A percentile compares a stretch with the other conserved stretches of the same genome.
phyloP scores from a whole-genome alignment of 768 basidiomycete genomes.

The Amanita rimosa region DNA sequence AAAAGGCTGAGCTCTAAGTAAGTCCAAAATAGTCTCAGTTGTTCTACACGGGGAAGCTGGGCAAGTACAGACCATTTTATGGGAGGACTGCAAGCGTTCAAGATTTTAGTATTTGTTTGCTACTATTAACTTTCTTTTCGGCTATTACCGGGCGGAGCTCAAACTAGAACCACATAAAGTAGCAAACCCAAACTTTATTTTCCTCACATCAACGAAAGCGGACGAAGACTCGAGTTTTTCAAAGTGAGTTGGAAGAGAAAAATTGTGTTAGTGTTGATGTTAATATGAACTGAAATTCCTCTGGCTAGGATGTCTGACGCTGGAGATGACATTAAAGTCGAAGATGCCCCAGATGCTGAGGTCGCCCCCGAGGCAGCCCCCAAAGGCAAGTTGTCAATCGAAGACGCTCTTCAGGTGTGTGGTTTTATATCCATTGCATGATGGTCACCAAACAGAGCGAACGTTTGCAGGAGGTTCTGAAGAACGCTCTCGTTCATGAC shows the following conservation, averaged over 20 bases:
- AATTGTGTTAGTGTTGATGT: no score
- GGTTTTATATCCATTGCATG: background rate
- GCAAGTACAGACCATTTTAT: constrained; percentile 20
- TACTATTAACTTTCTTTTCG: constrained; percentile 13
- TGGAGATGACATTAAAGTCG: constrained; percentile 89
- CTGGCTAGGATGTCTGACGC: constrained; percentile 82
- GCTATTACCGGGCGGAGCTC: constrained; percentile 42
- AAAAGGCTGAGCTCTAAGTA: constrained; percentile 61
- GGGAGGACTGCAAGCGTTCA: background rate
- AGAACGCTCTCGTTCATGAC: constrained; percentile 96
- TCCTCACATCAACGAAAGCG: constrained; percentile 88
- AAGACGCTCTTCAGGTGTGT: constrained; percentile 82
- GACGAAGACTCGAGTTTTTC: constrained; percentile 56
- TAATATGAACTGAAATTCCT: background rate
- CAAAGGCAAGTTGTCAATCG: constrained; percentile 91
- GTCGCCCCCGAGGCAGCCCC: constrained; percentile 83
- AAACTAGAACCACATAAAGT: constrained; percentile 25
- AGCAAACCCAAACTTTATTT: constrained; percentile 33
- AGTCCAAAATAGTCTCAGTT: background rate
- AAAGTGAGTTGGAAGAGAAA: constrained; percentile 12
- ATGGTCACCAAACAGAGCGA: background rate
- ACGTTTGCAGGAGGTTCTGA: constrained; percentile 80
- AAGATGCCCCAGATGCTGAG: constrained; percentile 65
- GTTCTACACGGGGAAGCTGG: background rate
- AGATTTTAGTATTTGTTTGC: no score